Conservation (phyloP, 1,139 yeast genomes). For the Scheffersomyces parashehatae region DNA sequence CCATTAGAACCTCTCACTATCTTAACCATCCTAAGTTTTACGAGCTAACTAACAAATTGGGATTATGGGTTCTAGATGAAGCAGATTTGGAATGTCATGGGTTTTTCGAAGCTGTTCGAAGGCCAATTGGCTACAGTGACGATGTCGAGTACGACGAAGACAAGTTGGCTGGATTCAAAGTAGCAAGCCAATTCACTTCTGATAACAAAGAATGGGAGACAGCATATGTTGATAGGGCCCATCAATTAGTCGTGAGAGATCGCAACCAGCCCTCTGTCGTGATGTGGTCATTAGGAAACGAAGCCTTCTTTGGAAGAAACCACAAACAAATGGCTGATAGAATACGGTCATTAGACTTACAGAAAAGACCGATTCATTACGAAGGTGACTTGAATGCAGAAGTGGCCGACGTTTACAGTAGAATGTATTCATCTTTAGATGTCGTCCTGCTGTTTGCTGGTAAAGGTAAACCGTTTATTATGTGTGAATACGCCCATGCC, state of each 20-base stretch:
- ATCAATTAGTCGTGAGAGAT: slow-evolving; percentile 29
- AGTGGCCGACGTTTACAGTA: slow-evolving; percentile 27
- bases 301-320: slow-evolving; percentile 32
- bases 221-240: slow-evolving; percentile 33
- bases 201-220: slow-evolving; percentile 28
- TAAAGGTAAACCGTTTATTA: slow-evolving; percentile 25
- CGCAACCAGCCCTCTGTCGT: slow-evolving; percentile 31
- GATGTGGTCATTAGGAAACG: slow-evolving; percentile 40
- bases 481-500: slow-evolving; percentile 38
- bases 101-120: slow-evolving; percentile 19
- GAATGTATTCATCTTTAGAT: slow-evolving; percentile 28
- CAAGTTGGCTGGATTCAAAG: slow-evolving; percentile 7
- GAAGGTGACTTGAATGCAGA: slow-evolving; percentile 27
- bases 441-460: slow-evolving; percentile 7
- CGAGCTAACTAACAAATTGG: slow-evolving; percentile 21
- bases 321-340: slow-evolving; percentile 27
- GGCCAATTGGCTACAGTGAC: slow-evolving; percentile 10
- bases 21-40: slow-evolving; percentile 22
- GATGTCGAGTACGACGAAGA: slow-evolving; percentile 9
- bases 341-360: slow-evolving; percentile 18
- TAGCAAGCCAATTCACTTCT: slow-evolving; percentile 20
- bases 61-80: slow-evolving; percentile 37
- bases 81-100: slow-evolving; percentile 40
- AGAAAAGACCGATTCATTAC: slow-evolving; percentile 30
- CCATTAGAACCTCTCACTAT: slow-evolving; percentile 35